phyloP scores from a whole-genome alignment of 805 yeast species.

The Hanseniaspora meyeri region DNA sequence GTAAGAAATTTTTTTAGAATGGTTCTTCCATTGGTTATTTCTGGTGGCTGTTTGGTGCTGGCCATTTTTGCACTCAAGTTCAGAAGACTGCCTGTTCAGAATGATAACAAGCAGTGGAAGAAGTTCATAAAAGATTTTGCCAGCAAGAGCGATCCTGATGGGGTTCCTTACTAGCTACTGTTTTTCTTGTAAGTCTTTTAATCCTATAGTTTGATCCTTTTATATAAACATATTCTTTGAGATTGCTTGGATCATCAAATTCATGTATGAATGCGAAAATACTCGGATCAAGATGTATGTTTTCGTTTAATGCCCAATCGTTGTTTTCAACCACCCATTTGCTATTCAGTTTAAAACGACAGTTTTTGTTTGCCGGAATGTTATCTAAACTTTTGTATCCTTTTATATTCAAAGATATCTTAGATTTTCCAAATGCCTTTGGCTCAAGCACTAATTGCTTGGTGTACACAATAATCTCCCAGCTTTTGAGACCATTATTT shows the following conservation, averaged over 20 bases:
- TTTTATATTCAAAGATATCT: not conserved
- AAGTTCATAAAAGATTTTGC: conserved; percentile 38
- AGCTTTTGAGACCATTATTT: not conserved
- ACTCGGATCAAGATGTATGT: not conserved
- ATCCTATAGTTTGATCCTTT: not conserved
- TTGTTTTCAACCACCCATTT: not conserved
- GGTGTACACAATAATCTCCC: not conserved
- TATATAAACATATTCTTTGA: not conserved
- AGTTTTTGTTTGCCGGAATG: not conserved
- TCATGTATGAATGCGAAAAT: not conserved
- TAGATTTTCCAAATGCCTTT: not conserved
- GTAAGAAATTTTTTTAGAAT: conserved; percentile 46
- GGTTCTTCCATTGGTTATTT: conserved; percentile 54
- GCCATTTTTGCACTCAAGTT: conserved; percentile 45
- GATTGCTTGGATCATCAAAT: not conserved
- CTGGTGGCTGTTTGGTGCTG: conserved; percentile 41
- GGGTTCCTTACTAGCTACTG: conserved; percentile 56
- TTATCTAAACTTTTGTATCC: not conserved
- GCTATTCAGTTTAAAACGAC: not conserved
- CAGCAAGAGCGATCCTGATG: conserved; percentile 61
- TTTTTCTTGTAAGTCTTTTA: not conserved
- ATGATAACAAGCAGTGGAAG: conserved; percentile 56
- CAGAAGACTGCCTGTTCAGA: conserved; percentile 55
- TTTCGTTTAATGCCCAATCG: not conserved
- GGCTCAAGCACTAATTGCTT: not conserved